Conservation (phyloP, 768 basidiomycete genomes). For the Tephrocybe sp. region DNA sequence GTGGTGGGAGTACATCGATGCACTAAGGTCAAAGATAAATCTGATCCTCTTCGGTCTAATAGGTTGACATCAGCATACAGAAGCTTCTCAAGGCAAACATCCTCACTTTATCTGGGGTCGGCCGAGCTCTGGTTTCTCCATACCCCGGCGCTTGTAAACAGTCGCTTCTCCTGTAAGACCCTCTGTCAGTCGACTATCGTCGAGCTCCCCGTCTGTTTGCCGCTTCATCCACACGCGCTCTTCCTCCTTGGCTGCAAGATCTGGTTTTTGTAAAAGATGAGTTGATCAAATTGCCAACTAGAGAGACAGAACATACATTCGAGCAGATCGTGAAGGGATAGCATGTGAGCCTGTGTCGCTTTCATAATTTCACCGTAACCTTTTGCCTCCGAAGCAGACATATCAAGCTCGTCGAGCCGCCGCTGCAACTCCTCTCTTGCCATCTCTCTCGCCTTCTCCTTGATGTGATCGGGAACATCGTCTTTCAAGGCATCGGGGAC, state of each 20-base stretch:
- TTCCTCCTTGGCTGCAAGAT: slow-evolving; percentile 65
- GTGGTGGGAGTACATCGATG: slow-evolving; percentile 47
- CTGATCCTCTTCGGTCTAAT: slow-evolving; percentile 62
- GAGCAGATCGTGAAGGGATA: slow-evolving; percentile 55
- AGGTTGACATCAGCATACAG: background rate
- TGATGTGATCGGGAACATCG: slow-evolving; percentile 57
- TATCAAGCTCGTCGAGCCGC: slow-evolving; percentile 60
- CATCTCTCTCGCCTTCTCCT: slow-evolving; percentile 64
- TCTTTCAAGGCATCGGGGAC: slow-evolving; percentile 53
- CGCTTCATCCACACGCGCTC: slow-evolving; percentile 72
- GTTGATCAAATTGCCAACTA: background rate
- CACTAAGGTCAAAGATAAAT: slow-evolving; percentile 69
- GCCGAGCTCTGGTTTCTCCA: slow-evolving; percentile 68
- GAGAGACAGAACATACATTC: slow-evolving; percentile 48
- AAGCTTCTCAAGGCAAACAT: slow-evolving; percentile 1
- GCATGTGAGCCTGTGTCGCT: slow-evolving; percentile 59
- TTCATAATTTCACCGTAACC: slow-evolving; percentile 51
- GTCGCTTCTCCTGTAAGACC: slow-evolving; percentile 67
- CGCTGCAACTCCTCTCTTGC: slow-evolving; percentile 60
- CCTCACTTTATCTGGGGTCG: slow-evolving; percentile 65
- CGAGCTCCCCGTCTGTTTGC: slow-evolving; percentile 69
- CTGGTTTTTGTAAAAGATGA: slow-evolving; percentile 26
- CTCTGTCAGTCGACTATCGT: slow-evolving; percentile 63
- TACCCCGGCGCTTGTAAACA: slow-evolving; percentile 67
- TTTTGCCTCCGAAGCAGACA: slow-evolving; percentile 53